Conservation (phyloP, 305 asterid genomes). For the Striga hermonthica region DNA sequence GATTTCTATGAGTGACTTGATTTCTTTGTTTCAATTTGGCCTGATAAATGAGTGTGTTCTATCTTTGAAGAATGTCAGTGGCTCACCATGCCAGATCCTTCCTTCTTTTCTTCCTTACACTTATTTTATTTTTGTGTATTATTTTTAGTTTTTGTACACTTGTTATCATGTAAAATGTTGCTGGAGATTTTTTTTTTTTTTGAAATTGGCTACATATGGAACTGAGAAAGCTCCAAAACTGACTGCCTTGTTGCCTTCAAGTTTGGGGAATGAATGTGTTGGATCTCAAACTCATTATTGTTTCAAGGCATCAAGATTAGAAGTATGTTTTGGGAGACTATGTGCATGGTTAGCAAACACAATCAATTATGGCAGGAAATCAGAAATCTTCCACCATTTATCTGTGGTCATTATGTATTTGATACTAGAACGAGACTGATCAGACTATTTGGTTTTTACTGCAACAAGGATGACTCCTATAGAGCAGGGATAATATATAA, state of each 20-base stretch:
- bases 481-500: neutral
- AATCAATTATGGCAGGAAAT: neutral
- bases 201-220: neutral
- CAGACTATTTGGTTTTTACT: neutral
- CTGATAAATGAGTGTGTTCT: neutral
- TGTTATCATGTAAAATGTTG: neutral
- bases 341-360: neutral
- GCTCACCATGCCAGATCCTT: no score
- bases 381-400: neutral
- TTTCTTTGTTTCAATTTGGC: neutral
- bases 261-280: neutral
- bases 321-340: no score
- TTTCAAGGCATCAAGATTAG: no score
- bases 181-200: constrained; percentile 1
- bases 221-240: neutral
- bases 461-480: neutral
- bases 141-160: no score
- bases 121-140: no score
- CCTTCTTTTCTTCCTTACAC: no score
- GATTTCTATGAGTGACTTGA: constrained; percentile 9
- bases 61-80: no score
- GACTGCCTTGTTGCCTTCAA: neutral
- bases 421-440: neutral
- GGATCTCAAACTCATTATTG: neutral
- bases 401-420: neutral